Base-by-base conservation (phyloP, 1,139 yeast genomes). In the Groenewaldozyma auringiensis region DNA sequence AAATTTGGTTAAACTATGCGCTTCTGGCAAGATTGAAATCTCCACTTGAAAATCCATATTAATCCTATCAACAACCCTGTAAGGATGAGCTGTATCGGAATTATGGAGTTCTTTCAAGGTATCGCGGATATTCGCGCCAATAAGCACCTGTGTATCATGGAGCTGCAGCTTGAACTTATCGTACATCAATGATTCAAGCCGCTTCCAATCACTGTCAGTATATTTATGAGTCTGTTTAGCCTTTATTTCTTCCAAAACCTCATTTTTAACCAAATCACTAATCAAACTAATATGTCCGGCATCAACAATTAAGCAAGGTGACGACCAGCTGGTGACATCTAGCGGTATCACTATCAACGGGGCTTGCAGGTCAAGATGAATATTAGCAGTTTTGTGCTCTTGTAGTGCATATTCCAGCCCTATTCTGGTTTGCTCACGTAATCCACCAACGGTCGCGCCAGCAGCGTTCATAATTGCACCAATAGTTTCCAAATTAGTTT, bases 381-480 rank as follows among this genome's bases (percentile, higher is more conserved):
- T 76, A 59, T 87, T 83, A 44, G 89, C 69, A 0, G 97, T 89
- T 61, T 89, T 88, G 65, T 92, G 98, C 57, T 92, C 96, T 51
- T 88, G 95, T 52, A 94, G 71, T 0, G 96, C 94, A 56, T 94
- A 88, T 62, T 89, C 95, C 32, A 94, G 72, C 0, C 98, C 97
- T 51, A 94, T 76, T 58, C 97, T 72, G 0, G 98, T 92, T 61
- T 88, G 96, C 25, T 83, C 74, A 0, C 95, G 81, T 52, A 94
- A 70, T 1, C 95, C 96, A 61, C 88, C 96, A 48, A 94, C 84
- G 0, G 96, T 88, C 0, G 92, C 88, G 53, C 89, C 96, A 0
- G 99, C 98, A 0, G 96, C 97, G 62, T 81, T 84, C 79, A 94
- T 79, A 25, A 94, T 79, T 3, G 94, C 94, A 27, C 92, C 94